These are phyloP conservation scores for Pichia deserticola DNA, from an alignment of 805 yeast genomes.

Conservation along the genomic window DNA sequence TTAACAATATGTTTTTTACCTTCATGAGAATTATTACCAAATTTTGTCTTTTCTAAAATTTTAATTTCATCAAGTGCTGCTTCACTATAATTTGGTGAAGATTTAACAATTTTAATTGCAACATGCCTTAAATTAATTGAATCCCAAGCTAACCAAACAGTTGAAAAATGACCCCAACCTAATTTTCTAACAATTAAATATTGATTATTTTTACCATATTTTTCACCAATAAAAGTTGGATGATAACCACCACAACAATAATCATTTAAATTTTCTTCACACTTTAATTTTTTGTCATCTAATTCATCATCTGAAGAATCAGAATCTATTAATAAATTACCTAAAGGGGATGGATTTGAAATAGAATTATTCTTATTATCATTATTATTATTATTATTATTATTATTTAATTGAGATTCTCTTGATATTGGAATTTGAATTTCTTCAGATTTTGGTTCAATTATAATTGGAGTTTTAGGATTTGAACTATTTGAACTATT, in stretches of 20 bases:
- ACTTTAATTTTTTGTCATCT: conserved; percentile 20
- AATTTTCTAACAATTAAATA: conserved; percentile 47
- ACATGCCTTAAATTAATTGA: conserved; percentile 35
- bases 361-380: neutral
- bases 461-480: no score
- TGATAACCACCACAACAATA: conserved; percentile 60
- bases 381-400: no score
- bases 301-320: conserved; percentile 18
- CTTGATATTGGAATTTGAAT: no score
- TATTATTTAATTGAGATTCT: no score
- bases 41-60: conserved; percentile 33
- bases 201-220: conserved; percentile 37
- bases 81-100: conserved; percentile 45
- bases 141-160: conserved; percentile 60
- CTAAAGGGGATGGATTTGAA: neutral
- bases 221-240: conserved; percentile 51
- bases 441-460: no score
- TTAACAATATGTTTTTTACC: conserved; percentile 48
- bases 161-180: conserved; percentile 69
- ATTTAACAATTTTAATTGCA: conserved; percentile 56
- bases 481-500: no score
- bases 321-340: conserved; percentile 1
- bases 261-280: conserved; percentile 46
- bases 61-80: conserved; percentile 61
- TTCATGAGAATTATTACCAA: conserved; percentile 32